phyloP scores from a whole-genome alignment of 2,329 filamentous ascomycete genomes.

The Lachnum nothofagi region DNA sequence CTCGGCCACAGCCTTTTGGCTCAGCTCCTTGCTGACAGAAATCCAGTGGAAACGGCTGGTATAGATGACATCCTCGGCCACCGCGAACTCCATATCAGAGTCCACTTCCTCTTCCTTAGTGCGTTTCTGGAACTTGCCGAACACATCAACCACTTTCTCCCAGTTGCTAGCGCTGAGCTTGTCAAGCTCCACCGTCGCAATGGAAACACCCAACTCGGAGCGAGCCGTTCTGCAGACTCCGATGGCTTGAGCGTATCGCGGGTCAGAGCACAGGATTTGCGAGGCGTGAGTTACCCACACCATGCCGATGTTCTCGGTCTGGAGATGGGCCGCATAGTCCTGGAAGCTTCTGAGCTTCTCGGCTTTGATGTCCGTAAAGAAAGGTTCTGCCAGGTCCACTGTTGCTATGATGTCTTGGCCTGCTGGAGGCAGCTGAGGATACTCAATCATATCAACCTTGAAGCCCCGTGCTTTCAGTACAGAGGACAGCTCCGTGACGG shows the following conservation, averaged over 20 bases:
- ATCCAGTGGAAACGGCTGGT: conserved; percentile 26
- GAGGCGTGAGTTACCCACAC: conserved; percentile 23
- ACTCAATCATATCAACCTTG: conserved; percentile 3
- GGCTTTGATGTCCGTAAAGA: conserved; percentile 25
- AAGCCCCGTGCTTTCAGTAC: conserved; percentile 9
- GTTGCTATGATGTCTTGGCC: conserved; percentile 26
- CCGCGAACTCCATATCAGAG: conserved; percentile 30
- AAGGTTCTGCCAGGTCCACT: conserved; percentile 25
- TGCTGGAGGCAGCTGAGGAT: conserved; percentile 2
- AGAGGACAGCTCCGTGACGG: background rate
- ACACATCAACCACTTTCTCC: conserved; percentile 1
- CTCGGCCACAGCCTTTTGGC: background rate
- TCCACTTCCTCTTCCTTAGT: conserved; percentile 4
- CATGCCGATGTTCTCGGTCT: conserved; percentile 1
- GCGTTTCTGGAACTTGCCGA: conserved; percentile 8
- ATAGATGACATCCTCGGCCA: conserved; percentile 20
- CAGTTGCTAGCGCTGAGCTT: background rate
- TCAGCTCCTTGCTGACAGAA: conserved; percentile 12
- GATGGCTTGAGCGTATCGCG: conserved; percentile 15
- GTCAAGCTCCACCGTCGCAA: conserved; percentile 26
- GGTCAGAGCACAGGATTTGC: conserved; percentile 23
- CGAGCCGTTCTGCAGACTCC: conserved; percentile 21
- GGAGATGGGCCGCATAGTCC: conserved; percentile 5
- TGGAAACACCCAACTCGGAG: conserved; percentile 15
- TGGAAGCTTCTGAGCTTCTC: conserved; percentile 11